A percentile compares a stretch with the other conserved stretches of the same genome.
Conservation (phyloP, 331 rosid species). For the Telfairia occidentalis region DNA sequence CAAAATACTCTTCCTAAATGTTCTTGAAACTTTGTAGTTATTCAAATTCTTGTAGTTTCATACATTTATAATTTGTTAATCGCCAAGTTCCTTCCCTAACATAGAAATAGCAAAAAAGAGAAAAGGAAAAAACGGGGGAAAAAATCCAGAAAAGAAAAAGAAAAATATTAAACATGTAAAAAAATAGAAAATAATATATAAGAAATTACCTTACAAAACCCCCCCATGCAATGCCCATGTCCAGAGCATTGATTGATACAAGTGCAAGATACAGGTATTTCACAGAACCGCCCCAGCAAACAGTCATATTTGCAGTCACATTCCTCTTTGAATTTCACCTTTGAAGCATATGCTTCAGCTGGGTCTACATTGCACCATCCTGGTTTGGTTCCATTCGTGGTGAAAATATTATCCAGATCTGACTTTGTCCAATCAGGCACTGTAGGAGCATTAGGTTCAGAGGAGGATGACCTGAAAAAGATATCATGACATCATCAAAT, state of each 20-base stretch:
- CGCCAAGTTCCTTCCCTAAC: background rate
- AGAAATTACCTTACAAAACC: slow-evolving; percentile 67
- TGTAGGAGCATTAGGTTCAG: slow-evolving; percentile 57
- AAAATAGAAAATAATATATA: background rate
- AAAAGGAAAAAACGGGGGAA: background rate
- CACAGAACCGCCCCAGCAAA: slow-evolving; percentile 62
- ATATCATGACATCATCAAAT: slow-evolving; percentile 9
- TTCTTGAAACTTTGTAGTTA: background rate
- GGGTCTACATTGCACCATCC: slow-evolving; percentile 99
- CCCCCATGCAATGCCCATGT: slow-evolving; percentile 81
- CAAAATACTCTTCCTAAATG: background rate
- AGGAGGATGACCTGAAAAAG: slow-evolving; percentile 53
- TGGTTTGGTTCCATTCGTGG: slow-evolving; percentile 52
- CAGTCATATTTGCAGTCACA: slow-evolving; percentile 90
- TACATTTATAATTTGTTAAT: background rate
- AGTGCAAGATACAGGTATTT: slow-evolving; percentile 53
- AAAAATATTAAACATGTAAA: background rate
- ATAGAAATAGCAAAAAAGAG: background rate
- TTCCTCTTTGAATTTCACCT: slow-evolving; percentile 60
- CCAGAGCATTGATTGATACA: slow-evolving; percentile 92
- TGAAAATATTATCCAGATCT: slow-evolving; percentile 58
- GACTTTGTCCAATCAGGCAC: slow-evolving; percentile 48
- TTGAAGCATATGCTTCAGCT: slow-evolving; percentile 59
- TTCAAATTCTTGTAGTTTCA: background rate
- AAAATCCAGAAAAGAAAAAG: background rate